A percentile compares a stretch with the other conserved stretches of the same genome.
These are phyloP conservation scores for Pichia sp. DNA, from an alignment of 1,139 yeast species.

Conservation along the genomic window DNA sequence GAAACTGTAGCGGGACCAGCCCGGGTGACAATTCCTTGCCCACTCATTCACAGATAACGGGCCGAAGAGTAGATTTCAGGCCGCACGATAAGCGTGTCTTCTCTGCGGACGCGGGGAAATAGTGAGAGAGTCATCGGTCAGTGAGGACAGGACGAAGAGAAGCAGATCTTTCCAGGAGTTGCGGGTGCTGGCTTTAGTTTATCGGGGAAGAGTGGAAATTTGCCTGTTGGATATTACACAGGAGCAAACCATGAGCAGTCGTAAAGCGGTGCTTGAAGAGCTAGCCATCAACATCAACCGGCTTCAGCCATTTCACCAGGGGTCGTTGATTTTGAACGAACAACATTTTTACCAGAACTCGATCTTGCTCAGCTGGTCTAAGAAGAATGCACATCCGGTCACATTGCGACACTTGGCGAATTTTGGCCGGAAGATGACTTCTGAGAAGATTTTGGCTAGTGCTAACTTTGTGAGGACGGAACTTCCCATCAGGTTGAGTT, in stretches of 20 bases:
- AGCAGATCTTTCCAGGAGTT: no score
- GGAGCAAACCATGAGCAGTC: not conserved
- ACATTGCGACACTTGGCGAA: constrained; percentile 84
- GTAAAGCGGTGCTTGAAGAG: constrained; percentile 14
- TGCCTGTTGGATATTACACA: no score
- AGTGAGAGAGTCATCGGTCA: not conserved
- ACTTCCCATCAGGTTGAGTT: constrained; percentile 77
- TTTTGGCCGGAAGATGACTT: constrained; percentile 77
- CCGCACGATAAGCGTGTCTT: not conserved
- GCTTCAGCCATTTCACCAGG: constrained; percentile 26
- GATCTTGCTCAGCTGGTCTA: constrained; percentile 61
- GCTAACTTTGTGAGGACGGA: constrained; percentile 88
- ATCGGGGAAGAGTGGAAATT: no score
- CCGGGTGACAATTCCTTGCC: no score
- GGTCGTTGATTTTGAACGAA: constrained; percentile 38
- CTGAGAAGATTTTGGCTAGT: constrained; percentile 69
- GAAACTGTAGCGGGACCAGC: not conserved
- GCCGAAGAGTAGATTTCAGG: not conserved
- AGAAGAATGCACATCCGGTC: constrained; percentile 78
- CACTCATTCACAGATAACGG: not conserved
- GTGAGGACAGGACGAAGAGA: not conserved
- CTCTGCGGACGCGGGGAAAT: not conserved
- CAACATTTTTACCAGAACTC: constrained; percentile 88
- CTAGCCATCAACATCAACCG: constrained; percentile 20
- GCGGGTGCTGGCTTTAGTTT: no score